These are phyloP conservation scores for rapeseed (Brassica napus) DNA, from an alignment of 345 rosid species.

Conservation along the genomic window DNA sequence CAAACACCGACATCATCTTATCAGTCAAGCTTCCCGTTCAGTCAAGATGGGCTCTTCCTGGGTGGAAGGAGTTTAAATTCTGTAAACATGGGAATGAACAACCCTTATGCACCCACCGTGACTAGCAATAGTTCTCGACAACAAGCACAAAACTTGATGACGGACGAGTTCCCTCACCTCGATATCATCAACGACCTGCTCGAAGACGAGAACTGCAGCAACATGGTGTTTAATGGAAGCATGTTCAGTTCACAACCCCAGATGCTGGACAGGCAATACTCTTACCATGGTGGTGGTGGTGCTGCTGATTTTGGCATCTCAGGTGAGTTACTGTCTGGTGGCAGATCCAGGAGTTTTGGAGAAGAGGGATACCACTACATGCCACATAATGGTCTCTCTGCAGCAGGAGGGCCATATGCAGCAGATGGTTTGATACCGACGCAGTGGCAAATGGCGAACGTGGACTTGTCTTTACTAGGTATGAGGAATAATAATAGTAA, in stretches of 20 bases:
- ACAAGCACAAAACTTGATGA: conserved; percentile 48
- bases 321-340: conserved; percentile 45
- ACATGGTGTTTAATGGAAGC: conserved; percentile 41
- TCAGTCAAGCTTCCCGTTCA: conserved; percentile 59
- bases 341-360: conserved; percentile 65
- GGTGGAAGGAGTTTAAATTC: conserved; percentile 45
- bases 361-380: conserved; percentile 49
- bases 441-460: conserved; percentile 68
- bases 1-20: conserved; percentile 47
- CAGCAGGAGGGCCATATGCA: conserved; percentile 1
- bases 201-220: conserved; percentile 75
- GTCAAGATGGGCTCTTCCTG: conserved; percentile 45
- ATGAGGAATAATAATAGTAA: conserved; percentile 46
- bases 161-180: conserved; percentile 92
- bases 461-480: conserved; percentile 59
- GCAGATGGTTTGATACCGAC: conserved; percentile 33
- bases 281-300: conserved; percentile 48
- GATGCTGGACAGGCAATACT: conserved; percentile 50
- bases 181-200: conserved; percentile 97
- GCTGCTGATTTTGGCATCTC: conserved; percentile 49
- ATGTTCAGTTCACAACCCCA: conserved; percentile 40
- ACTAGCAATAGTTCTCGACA: conserved; percentile 42
- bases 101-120: conserved; percentile 8
- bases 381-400: conserved; percentile 2
- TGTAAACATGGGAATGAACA: conserved; percentile 27